A percentile compares a stretch with the other conserved stretches of the same genome.
These are phyloP conservation scores for Cytospora paraplurivora DNA, from an alignment of 2,329 filamentous ascomycete genomes.

Conservation along the genomic window DNA sequence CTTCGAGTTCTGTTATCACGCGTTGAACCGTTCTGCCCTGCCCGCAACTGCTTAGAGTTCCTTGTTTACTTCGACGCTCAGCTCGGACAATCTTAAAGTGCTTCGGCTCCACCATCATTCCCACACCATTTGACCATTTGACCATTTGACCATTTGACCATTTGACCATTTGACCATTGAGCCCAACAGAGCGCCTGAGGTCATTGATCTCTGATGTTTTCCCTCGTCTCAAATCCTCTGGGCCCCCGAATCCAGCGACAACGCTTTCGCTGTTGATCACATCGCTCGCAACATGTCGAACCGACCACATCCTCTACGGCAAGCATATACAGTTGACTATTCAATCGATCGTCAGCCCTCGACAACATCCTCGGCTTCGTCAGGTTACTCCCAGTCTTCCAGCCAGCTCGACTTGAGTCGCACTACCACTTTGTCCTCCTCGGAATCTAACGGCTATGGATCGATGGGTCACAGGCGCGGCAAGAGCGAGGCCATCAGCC, in stretches of 20 bases:
- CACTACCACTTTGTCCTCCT: conserved; percentile 72
- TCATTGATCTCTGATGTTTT: conserved; percentile 22
- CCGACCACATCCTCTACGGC: conserved; percentile 59
- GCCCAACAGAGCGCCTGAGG: conserved; percentile 22
- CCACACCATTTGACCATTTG: conserved; percentile 1
- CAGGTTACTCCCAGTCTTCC: conserved; percentile 63
- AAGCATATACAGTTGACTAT: conserved; percentile 56
- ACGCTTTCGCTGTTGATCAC: conserved; percentile 21
- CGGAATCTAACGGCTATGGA: conserved; percentile 64
- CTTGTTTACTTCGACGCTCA: conserved; percentile 23
- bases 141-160: conserved; percentile 1
- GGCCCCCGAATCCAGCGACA: conserved; percentile 22
- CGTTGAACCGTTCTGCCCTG: conserved; percentile 18
- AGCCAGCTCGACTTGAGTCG: conserved; percentile 57
- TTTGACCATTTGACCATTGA: conserved; percentile 9
- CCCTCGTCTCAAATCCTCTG: conserved; percentile 14
- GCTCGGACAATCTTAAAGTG: conserved; percentile 11
- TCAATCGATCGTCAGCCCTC: conserved; percentile 64
- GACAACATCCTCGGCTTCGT: conserved; percentile 71
- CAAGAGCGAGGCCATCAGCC: conserved; percentile 67
- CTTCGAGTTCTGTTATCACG: conserved; percentile 1
- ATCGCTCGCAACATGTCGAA: conserved; percentile 50
- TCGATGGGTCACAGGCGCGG: conserved; percentile 68
- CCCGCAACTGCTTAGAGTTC: conserved; percentile 9
- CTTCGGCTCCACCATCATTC: conserved; percentile 23